Percentiles rank a stretch among this genome's conserved stretches.
phyloP scores from a whole-genome alignment of 495 filamentous ascomycete species.

The Talaromyces stipitatus region DNA sequence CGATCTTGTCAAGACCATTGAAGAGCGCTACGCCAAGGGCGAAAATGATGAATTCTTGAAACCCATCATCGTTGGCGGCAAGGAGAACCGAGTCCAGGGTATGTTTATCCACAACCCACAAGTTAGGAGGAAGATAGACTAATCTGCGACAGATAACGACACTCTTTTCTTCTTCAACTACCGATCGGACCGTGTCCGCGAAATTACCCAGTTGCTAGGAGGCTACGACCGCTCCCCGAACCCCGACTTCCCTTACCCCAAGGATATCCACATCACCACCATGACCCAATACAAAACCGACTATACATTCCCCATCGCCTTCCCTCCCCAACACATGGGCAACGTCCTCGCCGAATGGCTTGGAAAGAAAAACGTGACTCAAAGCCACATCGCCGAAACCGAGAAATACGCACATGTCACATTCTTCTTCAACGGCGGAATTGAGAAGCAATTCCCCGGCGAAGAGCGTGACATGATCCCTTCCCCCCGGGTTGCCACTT shows the following conservation, averaged over 20 bases:
- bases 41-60: constrained; percentile 98
- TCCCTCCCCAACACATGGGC: constrained; percentile 89
- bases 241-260: constrained; percentile 91
- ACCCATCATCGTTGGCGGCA: constrained; percentile 88
- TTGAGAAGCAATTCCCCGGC: constrained; percentile 90
- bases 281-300: constrained; percentile 99
- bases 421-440: constrained; percentile 99
- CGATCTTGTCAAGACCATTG: constrained; percentile 80
- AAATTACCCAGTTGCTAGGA: constrained; percentile 91
- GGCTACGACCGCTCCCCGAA: constrained; percentile 81
- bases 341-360: constrained; percentile 97
- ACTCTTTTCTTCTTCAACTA: constrained; percentile 99
- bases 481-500: constrained; percentile 79
- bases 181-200: constrained; percentile 94
- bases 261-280: constrained; percentile 82
- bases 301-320: constrained; percentile 89
- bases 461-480: constrained; percentile 76
- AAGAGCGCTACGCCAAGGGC: constrained; percentile 75
- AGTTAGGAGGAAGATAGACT: neutral
- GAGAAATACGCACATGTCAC: constrained; percentile 99
- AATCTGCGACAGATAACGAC: constrained; percentile 59
- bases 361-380: constrained; percentile 74
- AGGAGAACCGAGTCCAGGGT: constrained; percentile 78
- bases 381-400: constrained; percentile 95
- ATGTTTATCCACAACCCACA: constrained; percentile 14